A percentile compares a stretch with the other conserved stretches of the same genome.
These are phyloP conservation scores for Epicoccum nigrum DNA, from an alignment of 2,329 filamentous ascomycete species.

Conservation along the genomic window DNA sequence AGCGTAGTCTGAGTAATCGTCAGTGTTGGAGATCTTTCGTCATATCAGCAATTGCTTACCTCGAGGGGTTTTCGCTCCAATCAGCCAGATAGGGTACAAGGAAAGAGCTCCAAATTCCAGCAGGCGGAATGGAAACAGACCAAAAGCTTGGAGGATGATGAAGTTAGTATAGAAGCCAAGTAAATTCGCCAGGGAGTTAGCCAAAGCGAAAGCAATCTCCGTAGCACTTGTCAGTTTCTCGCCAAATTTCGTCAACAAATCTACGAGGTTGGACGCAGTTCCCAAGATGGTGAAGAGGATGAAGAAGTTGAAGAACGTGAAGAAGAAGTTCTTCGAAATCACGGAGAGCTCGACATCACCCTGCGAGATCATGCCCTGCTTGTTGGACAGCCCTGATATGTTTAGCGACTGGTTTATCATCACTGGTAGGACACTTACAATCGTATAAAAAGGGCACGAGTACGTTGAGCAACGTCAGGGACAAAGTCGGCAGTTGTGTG, in stretches of 20 bases:
- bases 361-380: constrained; percentile 93
- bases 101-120: constrained; percentile 86
- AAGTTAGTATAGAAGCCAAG: constrained; percentile 91
- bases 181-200: constrained; percentile 74
- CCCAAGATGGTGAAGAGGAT: constrained; percentile 90
- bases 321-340: constrained; percentile 99
- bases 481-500: constrained; percentile 83
- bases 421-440: constrained; percentile 58
- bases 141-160: constrained; percentile 91
- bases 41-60: constrained; percentile 38
- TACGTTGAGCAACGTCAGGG: constrained; percentile 86
- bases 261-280: constrained; percentile 76
- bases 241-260: constrained; percentile 67
- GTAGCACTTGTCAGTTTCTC: constrained; percentile 80
- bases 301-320: constrained; percentile 99
- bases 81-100: constrained; percentile 79
- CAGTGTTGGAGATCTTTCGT: background rate
- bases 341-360: constrained; percentile 93
- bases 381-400: constrained; percentile 72
- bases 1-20: constrained; percentile 67
- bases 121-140: constrained; percentile 88
- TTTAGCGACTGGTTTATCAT: constrained; percentile 8
- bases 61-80: constrained; percentile 84
- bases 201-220: constrained; percentile 76
- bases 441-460: constrained; percentile 94